Base-by-base conservation (phyloP, 192 early-diverging fungal genomes). In the Jimgerdemannia lactiflua region DNA sequence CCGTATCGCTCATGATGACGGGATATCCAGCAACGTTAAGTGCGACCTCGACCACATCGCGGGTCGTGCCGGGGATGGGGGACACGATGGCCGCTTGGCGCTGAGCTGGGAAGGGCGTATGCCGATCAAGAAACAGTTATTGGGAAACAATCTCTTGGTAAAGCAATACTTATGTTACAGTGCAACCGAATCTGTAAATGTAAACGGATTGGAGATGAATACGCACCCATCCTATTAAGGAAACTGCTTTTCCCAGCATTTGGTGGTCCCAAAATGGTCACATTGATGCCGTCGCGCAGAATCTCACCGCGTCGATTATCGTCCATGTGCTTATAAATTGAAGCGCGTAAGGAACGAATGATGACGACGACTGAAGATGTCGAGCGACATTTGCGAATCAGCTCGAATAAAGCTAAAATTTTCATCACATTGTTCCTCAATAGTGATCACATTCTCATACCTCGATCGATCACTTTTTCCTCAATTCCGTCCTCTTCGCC, bases 401-500 rank as follows among this genome's bases (percentile, higher is more conserved):
- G 29, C 29, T 29, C 29, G 29, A 29, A 29, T 29, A 1, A 29
- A 29, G 29, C 29, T 29, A 29, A 29, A 29, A 29, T 29, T 29
- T 29, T 29, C 29, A 29, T 29, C 29, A 29, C 29, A 29, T 29
- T 29, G 20, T 43, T 42, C 29, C 43, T 49, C 18, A 39, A 11
- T 69, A 11, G 3, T 39, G 11, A 68, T 19, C 41, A 10, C 19
- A 39, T 42, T 71, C 1, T 41, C 65, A 68, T 79, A 86, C 88
- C 88, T 73, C 80, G 75, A n/a, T 86, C 81, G 6, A 86, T 82
- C 0, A 93, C 86, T 39, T 82, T 89, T 49, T 93, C 90, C 65
- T 95, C 93, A 44, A 95, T 92, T 20, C 91, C 86, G 70, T 95
- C 93, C 67, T 95, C 92, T 74, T 93, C 93, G 65, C 91, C 86